Conservation (phyloP, 148 eudicot genomes). For the Limonium bicolor region DNA sequence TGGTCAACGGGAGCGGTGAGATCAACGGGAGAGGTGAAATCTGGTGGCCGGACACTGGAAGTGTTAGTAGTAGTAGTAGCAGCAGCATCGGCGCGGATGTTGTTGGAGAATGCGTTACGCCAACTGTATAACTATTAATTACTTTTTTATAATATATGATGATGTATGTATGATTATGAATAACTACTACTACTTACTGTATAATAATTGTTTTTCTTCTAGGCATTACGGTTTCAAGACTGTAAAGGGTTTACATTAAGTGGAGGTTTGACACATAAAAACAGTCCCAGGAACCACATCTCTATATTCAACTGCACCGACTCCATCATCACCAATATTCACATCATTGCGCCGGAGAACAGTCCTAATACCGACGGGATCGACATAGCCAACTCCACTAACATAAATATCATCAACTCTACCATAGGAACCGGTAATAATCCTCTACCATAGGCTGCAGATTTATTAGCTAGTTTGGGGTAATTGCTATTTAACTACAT, state of each 20-base stretch:
- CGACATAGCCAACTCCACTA: conserved; percentile 9
- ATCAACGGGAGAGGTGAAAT: conserved; percentile 33
- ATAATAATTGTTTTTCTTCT: background rate
- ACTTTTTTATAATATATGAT: background rate
- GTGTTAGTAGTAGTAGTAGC: too few species aligned
- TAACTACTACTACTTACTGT: conserved; percentile 21
- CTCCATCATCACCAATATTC: conserved; percentile 7
- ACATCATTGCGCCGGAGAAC: conserved; percentile 16
- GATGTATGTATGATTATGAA: conserved; percentile 14
- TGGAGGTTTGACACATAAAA: conserved; percentile 27
- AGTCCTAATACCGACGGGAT: conserved; percentile 39
- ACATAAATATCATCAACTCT: conserved; percentile 3
- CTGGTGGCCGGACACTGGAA: conserved; percentile 28
- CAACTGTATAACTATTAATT: background rate
- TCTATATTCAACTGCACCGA: conserved; percentile 11
- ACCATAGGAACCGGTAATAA: conserved; percentile 18
- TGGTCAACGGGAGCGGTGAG: conserved; percentile 22
- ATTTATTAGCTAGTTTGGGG: too few species aligned
- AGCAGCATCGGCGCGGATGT: too few species aligned
- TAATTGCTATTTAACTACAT: background rate
- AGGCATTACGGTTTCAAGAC: conserved; percentile 28
- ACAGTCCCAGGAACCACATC: conserved; percentile 36
- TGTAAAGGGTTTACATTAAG: conserved; percentile 23
- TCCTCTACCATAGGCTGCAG: too few species aligned
- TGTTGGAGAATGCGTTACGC: background rate